These are phyloP conservation scores for Termitomyces sp. DNA, from an alignment of 1,284 basidiomycete genomes.

Conservation along the genomic window DNA sequence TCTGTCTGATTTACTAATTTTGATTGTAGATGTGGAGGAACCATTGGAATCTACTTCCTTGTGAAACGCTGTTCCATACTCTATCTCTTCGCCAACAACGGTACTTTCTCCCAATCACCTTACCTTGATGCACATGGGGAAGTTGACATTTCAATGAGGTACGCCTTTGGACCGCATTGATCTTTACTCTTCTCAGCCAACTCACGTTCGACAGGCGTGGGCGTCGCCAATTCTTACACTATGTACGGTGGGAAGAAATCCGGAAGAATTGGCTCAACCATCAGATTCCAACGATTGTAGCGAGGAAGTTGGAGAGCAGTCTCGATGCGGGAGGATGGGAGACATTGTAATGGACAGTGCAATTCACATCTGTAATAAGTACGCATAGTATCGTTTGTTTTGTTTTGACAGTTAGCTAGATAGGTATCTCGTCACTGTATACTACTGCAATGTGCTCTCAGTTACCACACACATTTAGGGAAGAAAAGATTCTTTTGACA, in stretches of 20 bases:
- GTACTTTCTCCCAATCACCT: constrained; percentile 84
- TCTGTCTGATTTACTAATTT: constrained; percentile 9
- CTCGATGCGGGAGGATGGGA: constrained; percentile 95
- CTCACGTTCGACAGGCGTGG: constrained; percentile 53
- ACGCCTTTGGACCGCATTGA: constrained; percentile 19
- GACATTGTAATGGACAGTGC: constrained; percentile 40
- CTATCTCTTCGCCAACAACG: constrained; percentile 88
- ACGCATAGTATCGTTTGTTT: constrained; percentile 1
- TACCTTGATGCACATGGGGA: constrained; percentile 96
- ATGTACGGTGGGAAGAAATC: constrained; percentile 87
- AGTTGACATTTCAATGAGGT: constrained; percentile 90
- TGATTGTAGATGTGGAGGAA: constrained; percentile 76
- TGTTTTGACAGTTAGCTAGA: constrained; percentile 2
- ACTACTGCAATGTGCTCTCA: constrained; percentile 1
- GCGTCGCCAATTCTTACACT: constrained; percentile 84
- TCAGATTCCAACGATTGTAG: constrained; percentile 85
- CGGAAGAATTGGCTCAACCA: constrained; percentile 89
- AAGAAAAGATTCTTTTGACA: neutral
- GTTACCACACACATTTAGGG: neutral
- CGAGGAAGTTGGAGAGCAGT: constrained; percentile 82
- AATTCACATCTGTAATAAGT: neutral
- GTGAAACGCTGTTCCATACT: constrained; percentile 90
- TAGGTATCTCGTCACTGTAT: constrained; percentile 7
- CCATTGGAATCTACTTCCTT: constrained; percentile 86
- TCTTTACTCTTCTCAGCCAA: constrained; percentile 1